These are phyloP conservation scores for Aspergillus carbonarius DNA, from an alignment of 2,329 filamentous ascomycete species.

Conservation along the genomic window DNA sequence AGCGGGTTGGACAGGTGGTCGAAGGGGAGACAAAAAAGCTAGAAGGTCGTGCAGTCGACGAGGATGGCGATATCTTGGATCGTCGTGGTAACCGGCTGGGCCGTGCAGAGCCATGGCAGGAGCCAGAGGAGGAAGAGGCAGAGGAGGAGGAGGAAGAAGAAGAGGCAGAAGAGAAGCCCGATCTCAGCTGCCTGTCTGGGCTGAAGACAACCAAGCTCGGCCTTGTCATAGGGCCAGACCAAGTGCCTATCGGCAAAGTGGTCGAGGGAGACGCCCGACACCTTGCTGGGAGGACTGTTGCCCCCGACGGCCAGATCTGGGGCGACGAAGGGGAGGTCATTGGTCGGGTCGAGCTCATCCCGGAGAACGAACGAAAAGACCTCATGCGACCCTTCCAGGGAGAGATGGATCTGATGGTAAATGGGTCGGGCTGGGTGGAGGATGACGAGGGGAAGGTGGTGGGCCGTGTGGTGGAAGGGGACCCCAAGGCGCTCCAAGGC, in stretches of 20 bases:
- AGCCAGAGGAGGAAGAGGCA: slow-evolving; percentile 41
- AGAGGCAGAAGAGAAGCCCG: slow-evolving; percentile 52
- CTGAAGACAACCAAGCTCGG: slow-evolving; percentile 59
- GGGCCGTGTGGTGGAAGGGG: slow-evolving; percentile 68
- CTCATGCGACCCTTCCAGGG: slow-evolving; percentile 58
- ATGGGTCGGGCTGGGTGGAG: slow-evolving; percentile 62
- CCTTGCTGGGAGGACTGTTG: slow-evolving; percentile 56
- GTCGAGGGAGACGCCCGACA: slow-evolving; percentile 58
- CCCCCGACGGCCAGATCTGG: slow-evolving; percentile 55
- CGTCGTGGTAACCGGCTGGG: slow-evolving; percentile 63
- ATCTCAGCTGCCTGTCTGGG: slow-evolving; percentile 44
- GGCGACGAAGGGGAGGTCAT: slow-evolving; percentile 54
- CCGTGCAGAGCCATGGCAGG: slow-evolving; percentile 53
- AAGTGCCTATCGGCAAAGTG: slow-evolving; percentile 56
- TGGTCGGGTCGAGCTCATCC: slow-evolving; percentile 58
- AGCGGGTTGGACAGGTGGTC: slow-evolving; percentile 51
- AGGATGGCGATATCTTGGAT: slow-evolving; percentile 63
- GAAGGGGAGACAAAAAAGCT: slow-evolving; percentile 62
- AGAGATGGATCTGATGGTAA: slow-evolving; percentile 56
- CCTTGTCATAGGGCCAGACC: slow-evolving; percentile 54
- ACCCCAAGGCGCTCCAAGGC: slow-evolving; percentile 69
- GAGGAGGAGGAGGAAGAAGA: slow-evolving; percentile 46
- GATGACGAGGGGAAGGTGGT: slow-evolving; percentile 77
- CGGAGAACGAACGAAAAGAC: slow-evolving; percentile 54
- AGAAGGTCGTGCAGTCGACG: slow-evolving; percentile 59